Conservation (phyloP, 768 basidiomycete species). For the Tricholoma matsutake region DNA sequence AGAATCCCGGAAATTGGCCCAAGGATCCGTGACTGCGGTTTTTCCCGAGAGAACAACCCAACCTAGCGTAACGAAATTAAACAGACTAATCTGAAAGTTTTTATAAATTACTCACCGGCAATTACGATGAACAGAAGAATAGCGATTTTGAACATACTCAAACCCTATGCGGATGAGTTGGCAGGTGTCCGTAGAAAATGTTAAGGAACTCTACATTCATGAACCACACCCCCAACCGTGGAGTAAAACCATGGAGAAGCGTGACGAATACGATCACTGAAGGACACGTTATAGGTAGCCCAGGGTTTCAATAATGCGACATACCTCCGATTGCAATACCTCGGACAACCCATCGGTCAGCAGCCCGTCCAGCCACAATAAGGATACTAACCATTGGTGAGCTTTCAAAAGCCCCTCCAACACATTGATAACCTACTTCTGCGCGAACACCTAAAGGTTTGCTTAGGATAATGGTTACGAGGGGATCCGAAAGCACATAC, state of each 20-base stretch:
- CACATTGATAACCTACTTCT: not conserved
- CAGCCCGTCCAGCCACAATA: not conserved
- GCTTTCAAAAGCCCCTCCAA: not conserved
- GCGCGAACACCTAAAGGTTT: not conserved
- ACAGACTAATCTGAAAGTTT: not conserved
- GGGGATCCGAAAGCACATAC: not conserved
- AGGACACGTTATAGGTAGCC: not conserved
- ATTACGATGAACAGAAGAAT: not conserved
- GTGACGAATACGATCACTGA: not conserved
- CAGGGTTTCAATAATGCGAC: not conserved
- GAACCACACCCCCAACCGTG: not conserved
- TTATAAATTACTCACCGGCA: not conserved
- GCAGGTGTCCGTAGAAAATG: not conserved
- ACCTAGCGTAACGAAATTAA: conserved; percentile 8
- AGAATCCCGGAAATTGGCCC: not conserved
- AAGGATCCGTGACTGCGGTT: not conserved
- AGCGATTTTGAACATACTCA: not conserved
- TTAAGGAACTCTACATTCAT: not conserved
- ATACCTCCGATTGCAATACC: not conserved
- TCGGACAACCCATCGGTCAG: not conserved
- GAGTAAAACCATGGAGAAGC: not conserved
- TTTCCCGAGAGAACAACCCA: not conserved
- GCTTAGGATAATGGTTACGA: not conserved
- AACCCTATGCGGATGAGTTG: not conserved
- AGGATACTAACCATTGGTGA: not conserved